These are phyloP conservation scores for Acanthochlamys bracteata DNA, from an alignment of 106 monocot genomes.

Conservation along the genomic window DNA sequence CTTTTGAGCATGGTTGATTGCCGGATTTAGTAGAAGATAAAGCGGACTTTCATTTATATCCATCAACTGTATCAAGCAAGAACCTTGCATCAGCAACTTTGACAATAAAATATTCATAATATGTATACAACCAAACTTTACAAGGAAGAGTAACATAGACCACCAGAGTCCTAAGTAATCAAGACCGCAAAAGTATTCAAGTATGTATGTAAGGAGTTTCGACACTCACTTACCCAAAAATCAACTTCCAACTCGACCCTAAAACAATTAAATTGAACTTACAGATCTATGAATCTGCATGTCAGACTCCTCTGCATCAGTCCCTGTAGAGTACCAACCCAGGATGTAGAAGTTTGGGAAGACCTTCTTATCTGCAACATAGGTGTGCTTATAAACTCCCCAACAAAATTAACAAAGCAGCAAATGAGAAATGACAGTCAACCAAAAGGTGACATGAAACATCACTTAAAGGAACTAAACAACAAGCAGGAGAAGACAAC, in stretches of 20 bases:
- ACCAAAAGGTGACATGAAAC: too few relatives aligned
- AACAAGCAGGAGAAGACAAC: too few relatives aligned
- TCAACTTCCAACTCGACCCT: too few relatives aligned
- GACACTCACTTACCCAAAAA: too few relatives aligned
- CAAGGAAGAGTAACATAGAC: too few relatives aligned
- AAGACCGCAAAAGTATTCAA: too few relatives aligned
- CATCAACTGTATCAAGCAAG: constrained; percentile 64
- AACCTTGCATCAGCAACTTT: constrained; percentile 7
- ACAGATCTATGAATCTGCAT: constrained; percentile 93
- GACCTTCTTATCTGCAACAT: constrained; percentile 82
- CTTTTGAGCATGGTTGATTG: constrained; percentile 77
- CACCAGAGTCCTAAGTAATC: too few relatives aligned
- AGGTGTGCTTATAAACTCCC: background rate
- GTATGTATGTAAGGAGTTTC: too few relatives aligned
- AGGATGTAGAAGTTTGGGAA: constrained; percentile 81
- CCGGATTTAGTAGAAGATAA: constrained; percentile 81
- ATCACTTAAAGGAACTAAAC: too few relatives aligned
- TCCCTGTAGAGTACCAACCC: constrained; percentile 97
- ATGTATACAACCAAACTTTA: too few relatives aligned
- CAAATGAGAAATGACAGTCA: too few relatives aligned
- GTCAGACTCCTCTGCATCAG: constrained; percentile 81
- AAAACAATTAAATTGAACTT: constrained; percentile 9
- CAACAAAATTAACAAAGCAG: background rate
- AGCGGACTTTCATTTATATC: constrained; percentile 97
- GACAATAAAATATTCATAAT: too few relatives aligned